Conservation (phyloP, 2,329 filamentous ascomycete species). For the Colletotrichum sp. region DNA sequence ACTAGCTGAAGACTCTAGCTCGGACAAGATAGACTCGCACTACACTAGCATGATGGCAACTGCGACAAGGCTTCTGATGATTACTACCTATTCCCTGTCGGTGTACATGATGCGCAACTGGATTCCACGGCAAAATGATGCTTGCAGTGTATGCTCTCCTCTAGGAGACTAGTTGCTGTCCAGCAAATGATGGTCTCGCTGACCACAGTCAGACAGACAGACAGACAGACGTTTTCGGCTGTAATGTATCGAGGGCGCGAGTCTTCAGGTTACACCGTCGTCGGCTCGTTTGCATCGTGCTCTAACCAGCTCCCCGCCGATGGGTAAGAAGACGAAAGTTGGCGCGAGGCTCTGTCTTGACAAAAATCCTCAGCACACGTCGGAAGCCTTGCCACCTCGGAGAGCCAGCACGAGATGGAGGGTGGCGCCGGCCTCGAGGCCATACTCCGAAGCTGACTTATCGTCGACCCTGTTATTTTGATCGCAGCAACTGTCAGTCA, state of each 20-base stretch:
- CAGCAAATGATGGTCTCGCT: neutral
- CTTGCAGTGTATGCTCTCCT: neutral
- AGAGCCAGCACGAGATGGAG: slow-evolving; percentile 95
- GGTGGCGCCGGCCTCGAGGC: slow-evolving; percentile 89
- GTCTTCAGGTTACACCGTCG: neutral
- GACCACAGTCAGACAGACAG: neutral
- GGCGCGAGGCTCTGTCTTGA: neutral
- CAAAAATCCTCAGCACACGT: neutral
- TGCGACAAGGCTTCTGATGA: neutral
- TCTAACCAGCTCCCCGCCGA: neutral
- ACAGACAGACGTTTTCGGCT: neutral
- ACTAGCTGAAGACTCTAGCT: neutral
- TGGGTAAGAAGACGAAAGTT: neutral
- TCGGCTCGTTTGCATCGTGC: neutral
- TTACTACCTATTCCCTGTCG: neutral
- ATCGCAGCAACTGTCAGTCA: neutral
- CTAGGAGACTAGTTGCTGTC: neutral
- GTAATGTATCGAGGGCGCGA: neutral
- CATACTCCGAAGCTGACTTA: slow-evolving; percentile 90
- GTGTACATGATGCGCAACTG: neutral
- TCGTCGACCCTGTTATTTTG: slow-evolving; percentile 78
- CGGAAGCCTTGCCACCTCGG: slow-evolving; percentile 67
- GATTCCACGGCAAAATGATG: neutral
- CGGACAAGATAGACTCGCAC: neutral
- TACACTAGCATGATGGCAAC: neutral